Conservation (phyloP, 2,329 filamentous ascomycete genomes). For the Sporothrix humicola region DNA sequence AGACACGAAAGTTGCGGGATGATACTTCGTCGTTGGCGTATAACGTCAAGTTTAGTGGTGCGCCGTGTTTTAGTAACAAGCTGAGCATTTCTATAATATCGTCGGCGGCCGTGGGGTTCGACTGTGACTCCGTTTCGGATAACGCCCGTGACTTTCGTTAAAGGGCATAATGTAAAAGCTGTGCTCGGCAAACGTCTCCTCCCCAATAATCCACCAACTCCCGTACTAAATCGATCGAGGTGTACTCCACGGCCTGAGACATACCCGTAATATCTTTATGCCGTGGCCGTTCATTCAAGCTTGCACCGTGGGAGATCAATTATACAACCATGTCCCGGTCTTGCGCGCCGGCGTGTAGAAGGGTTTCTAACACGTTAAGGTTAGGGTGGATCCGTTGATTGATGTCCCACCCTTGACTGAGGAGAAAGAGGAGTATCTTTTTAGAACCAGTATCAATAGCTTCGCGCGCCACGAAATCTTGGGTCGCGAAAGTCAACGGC, state of each 20-base stretch:
- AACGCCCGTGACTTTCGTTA: conserved; percentile 7
- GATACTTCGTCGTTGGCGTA: conserved; percentile 28
- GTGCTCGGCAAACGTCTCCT: conserved; percentile 23
- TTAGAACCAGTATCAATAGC: conserved; percentile 25
- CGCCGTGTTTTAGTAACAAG: conserved; percentile 24
- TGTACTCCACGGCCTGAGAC: conserved; percentile 23
- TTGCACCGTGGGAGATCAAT: conserved; percentile 27
- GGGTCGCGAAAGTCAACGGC: conserved; percentile 1
- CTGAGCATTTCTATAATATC: conserved; percentile 44
- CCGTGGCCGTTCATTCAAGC: conserved; percentile 19
- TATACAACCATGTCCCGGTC: conserved; percentile 23
- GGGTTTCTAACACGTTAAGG: conserved; percentile 21
- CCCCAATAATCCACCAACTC: conserved; percentile 14
- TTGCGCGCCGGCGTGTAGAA: conserved; percentile 1
- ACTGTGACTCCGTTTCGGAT: conserved; percentile 11
- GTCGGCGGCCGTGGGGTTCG: background rate
- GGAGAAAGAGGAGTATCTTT: conserved; percentile 28
- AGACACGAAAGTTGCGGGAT: background rate
- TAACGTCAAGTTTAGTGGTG: conserved; percentile 22
- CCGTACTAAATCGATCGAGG: conserved; percentile 25
- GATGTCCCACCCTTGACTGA: conserved; percentile 27
- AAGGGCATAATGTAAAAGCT: conserved; percentile 25
- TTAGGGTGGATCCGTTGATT: conserved; percentile 12
- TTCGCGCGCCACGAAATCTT: conserved; percentile 24
- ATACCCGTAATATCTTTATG: conserved; percentile 22